Base-by-base conservation (phyloP, 108 stramenopile genomes). In the Fragilaria radians region DNA sequence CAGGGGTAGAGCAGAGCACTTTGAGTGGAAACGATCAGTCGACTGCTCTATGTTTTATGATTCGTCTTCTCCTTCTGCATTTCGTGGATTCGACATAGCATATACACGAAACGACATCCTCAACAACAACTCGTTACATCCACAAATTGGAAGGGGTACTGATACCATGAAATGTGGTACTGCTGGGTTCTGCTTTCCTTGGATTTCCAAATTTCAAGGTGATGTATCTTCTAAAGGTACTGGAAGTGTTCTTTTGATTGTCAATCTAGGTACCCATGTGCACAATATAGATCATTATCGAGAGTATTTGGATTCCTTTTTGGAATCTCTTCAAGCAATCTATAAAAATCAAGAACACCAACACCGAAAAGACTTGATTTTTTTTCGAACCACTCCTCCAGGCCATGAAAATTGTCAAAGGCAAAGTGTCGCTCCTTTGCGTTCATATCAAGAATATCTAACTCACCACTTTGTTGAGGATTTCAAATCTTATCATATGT, bases 381-480 rank as follows among this genome's bases (percentile, higher is more conserved):
- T 61, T 26, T 48, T 61, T 25, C 60, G 60, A 29, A 52, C 47
- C 11, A 61, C 60, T 25, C 29, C 32, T 2, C 60, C 60, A 5
- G 60, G 60, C 19, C 60, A 61, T 9, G n/a, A 52, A 2, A 31
- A 28, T 9, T 61, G 60, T 48, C 46, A 52, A 22, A 28, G 30
- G 4, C 28, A 25, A 25, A 61, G 23, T 22, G 60, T 50, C 1
- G n/a, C 29, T 2, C 60, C 60, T 4, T 49, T 31, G 5, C 2
- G 5, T n/a, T 49, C 19, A 18, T 48, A 48, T 52, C 1, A 24
- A 19, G 60, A 61, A 26, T 61, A 29, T 30, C 47, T 23, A 28
- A 7, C 5, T 5, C 5, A 57, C 22, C 36, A 42, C 14, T 42
- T 11, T 42, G 14, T 42, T 42, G 7, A 7, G 36, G 36, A 42